Percentiles rank a stretch among this genome's conserved stretches.
Conservation (phyloP, 2,329 filamentous ascomycete species). For the Nigrospora oryzae region DNA sequence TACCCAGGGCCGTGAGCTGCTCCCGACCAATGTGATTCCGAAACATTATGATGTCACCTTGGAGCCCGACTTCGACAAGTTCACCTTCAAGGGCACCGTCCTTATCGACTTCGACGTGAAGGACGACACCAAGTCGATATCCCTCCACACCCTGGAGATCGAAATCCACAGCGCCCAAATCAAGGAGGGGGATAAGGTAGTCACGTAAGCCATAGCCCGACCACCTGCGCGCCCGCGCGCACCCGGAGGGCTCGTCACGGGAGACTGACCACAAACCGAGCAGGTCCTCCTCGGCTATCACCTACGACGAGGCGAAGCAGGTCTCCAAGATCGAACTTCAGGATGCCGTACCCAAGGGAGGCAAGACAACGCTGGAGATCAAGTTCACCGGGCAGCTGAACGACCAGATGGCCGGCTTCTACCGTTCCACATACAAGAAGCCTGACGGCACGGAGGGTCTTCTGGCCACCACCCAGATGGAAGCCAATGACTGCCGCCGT, state of each 20-base stretch:
- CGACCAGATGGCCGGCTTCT: conserved; percentile 96
- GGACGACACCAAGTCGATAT: conserved; percentile 75
- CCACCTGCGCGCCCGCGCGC: background rate
- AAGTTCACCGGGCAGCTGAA: conserved; percentile 73
- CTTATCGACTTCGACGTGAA: conserved; percentile 79
- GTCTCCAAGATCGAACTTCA: conserved; percentile 74
- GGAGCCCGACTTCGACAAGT: conserved; percentile 82
- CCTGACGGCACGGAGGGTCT: conserved; percentile 70
- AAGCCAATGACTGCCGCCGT: conserved; percentile 85
- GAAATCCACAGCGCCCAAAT: conserved; percentile 71
- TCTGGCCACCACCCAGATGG: conserved; percentile 91
- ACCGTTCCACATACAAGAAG: conserved; percentile 87
- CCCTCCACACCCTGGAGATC: conserved; percentile 81
- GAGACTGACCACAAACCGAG: conserved; percentile 16
- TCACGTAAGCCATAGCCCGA: conserved; percentile 27
- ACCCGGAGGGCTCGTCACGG: no score
- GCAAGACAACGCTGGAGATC: conserved; percentile 69
- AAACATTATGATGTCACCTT: conserved; percentile 84
- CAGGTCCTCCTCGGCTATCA: conserved; percentile 57
- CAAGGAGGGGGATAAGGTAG: conserved; percentile 45
- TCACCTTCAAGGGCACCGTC: conserved; percentile 79
- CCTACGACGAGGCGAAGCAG: conserved; percentile 72
- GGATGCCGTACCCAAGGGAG: conserved; percentile 62
- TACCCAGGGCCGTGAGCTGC: conserved; percentile 59
- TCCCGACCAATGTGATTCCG: conserved; percentile 89